Conservation (phyloP, 495 filamentous ascomycete genomes). For the Aspergillus indologenus region DNA sequence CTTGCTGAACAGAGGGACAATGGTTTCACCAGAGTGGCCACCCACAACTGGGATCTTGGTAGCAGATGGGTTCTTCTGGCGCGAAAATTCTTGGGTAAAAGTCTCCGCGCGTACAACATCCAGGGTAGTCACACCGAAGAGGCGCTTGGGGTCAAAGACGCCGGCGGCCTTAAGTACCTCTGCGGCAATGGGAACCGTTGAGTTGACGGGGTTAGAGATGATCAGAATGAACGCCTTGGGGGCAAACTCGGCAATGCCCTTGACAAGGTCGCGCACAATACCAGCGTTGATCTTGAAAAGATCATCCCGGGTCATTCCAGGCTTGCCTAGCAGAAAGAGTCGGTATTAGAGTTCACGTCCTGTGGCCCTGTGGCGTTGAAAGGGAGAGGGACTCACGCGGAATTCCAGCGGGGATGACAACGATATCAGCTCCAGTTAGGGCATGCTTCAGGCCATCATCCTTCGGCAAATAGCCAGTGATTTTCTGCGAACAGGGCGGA, state of each 20-base stretch:
- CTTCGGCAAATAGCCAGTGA: constrained; percentile 82
- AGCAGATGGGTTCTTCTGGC: constrained; percentile 76
- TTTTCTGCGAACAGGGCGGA: constrained; percentile 60
- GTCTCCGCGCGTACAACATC: constrained; percentile 98
- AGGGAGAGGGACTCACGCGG: constrained; percentile 64
- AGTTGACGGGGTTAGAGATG: constrained; percentile 99
- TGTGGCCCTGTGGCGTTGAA: constrained; percentile 3
- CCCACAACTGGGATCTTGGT: constrained; percentile 88
- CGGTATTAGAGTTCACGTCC: constrained; percentile 13
- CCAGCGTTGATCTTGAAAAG: constrained; percentile 98
- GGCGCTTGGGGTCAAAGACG: constrained; percentile 87
- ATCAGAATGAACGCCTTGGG: constrained; percentile 92
- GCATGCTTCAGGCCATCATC: constrained; percentile 87
- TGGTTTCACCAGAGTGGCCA: constrained; percentile 95
- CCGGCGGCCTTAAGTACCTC: constrained; percentile 90
- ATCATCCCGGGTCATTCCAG: constrained; percentile 98
- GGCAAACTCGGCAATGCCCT: constrained; percentile 77
- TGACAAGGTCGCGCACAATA: constrained; percentile 83
- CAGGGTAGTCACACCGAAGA: constrained; percentile 97
- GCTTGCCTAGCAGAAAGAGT: constrained; percentile 66
- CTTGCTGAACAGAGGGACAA: constrained; percentile 95
- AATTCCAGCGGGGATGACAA: constrained; percentile 96
- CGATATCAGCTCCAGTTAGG: constrained; percentile 86
- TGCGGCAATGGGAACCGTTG: constrained; percentile 94
- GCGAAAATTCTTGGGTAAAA: constrained; percentile 83